Evolutionary conservation across 768 basidiomycete genomes (phyloP).

Genomic region (Hypsizygus marmoreus): DNA sequence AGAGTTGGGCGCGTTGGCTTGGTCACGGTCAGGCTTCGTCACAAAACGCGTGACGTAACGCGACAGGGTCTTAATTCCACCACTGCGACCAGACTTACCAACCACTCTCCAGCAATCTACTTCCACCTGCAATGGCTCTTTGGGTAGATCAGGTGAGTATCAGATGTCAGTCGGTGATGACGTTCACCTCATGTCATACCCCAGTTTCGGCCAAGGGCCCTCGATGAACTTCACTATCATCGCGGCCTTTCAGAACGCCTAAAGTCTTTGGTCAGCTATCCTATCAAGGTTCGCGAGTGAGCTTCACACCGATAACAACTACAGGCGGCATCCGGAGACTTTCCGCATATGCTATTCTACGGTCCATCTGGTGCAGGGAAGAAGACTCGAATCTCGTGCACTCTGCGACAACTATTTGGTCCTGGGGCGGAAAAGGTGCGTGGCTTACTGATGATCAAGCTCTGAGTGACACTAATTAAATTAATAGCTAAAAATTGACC

Average conservation of each 20-base stretch:
- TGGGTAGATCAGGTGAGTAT: conserved; percentile 63
- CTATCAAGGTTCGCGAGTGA: neutral
- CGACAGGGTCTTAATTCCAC: conserved; percentile 11
- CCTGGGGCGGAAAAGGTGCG: conserved; percentile 88
- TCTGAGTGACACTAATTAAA: neutral
- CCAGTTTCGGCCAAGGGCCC: conserved; percentile 82
- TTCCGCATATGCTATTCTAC: conserved; percentile 97
- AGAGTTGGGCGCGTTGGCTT: too few relatives aligned
- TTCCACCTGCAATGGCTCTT: conserved; percentile 51
- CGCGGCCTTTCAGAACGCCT: conserved; percentile 75
- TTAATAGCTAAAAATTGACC: conserved; percentile 91
- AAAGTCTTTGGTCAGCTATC: conserved; percentile 64
- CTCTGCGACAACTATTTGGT: conserved; percentile 87
- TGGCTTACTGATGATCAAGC: neutral
- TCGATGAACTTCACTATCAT: conserved; percentile 91
- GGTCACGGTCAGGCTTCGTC: too few relatives aligned
- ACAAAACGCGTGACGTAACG: conserved; percentile 20
- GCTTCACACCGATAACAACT: neutral
- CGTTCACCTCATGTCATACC: neutral
- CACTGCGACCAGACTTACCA: neutral
- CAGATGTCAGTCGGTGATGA: neutral
- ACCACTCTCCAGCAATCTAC: neutral
- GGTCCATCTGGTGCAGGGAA: conserved; percentile 97
- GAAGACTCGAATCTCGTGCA: conserved; percentile 94
- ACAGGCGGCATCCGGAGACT: conserved; percentile 88